Base-by-base conservation (phyloP, 1,284 basidiomycete genomes). In the Vanrija humicola region DNA sequence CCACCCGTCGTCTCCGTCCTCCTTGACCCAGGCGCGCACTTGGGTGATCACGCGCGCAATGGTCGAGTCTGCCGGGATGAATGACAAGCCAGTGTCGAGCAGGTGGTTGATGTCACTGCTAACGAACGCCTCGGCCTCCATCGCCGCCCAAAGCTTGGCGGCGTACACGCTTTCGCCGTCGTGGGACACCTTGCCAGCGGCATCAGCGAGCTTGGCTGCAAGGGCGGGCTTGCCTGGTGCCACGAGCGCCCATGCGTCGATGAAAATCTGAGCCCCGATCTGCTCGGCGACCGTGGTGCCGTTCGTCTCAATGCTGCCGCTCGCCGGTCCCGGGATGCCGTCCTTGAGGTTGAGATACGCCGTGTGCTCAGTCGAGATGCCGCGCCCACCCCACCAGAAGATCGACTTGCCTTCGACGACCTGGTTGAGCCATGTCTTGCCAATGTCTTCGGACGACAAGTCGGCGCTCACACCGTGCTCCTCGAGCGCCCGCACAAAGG, bases 331-430 rank as follows among this genome's bases (percentile, higher is more conserved):
- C 14, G 42, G 25, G 12, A 60, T 52, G 5, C 52, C 49, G 40
- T 43, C 43, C 39, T 55, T 44, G 16, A 60, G 54, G 18, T 43
- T 34, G 28, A 59, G 39, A 40, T n/a, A 69, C 61, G 66, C 58
- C 64, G 68, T 59, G 55, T 65, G 69, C 64, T 76, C 76, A 14
- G 68, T 63, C 12, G 74, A 76, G 26, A 51, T 51, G 12, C 50
- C 50, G 26, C 50, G 25, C 9, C 50, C 50, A 26, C 50, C 50
- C 50, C 50, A 51, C 50, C 50, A 51, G 39, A 51, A 51, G 42
- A 51, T 38, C 16, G 42, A 44, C 42, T 51, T 43, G 12, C 45
- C 45, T 25, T 51, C 50, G 9, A 51, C 50, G 5, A 43, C 50
- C n/a, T 19, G 25, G 43, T 51, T 51, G 50, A 51, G 50, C 50